phyloP scores from a whole-genome alignment of 495 filamentous ascomycete genomes.

The Tuber magnatum region DNA sequence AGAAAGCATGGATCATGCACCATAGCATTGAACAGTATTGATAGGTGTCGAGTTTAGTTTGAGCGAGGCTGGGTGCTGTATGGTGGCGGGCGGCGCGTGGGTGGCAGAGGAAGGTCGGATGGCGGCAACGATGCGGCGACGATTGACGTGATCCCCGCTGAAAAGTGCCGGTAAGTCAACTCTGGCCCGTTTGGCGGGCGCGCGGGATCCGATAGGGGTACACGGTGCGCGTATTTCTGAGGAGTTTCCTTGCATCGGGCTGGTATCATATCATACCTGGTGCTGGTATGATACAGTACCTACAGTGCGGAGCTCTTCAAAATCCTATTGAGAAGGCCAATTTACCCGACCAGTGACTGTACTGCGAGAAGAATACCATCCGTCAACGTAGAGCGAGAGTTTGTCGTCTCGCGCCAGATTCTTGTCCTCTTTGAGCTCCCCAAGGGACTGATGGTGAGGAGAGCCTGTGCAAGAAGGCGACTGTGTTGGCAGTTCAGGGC shows the following conservation, averaged over 20 bases:
- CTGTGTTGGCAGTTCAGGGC: slow-evolving; percentile 16
- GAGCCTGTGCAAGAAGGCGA: neutral
- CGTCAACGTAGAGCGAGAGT: neutral
- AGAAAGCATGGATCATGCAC: neutral
- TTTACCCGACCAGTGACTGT: neutral
- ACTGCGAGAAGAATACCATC: neutral
- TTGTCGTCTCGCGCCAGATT: neutral
- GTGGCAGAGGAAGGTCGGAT: neutral
- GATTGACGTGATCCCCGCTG: neutral
- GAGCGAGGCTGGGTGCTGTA: neutral
- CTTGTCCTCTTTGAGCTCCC: neutral
- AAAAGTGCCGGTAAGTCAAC: too few species aligned
- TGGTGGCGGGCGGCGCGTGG: neutral
- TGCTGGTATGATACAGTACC: neutral
- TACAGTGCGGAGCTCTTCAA: neutral
- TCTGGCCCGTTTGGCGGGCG: neutral
- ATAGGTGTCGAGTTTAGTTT: neutral
- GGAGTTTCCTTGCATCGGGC: neutral
- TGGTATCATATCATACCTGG: too few species aligned
- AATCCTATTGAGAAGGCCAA: neutral
- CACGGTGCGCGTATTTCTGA: neutral
- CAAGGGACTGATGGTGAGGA: neutral
- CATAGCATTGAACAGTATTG: neutral
- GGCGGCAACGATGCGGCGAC: neutral
- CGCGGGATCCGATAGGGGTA: neutral